Evolutionary conservation across 495 filamentous ascomycete genomes (phyloP), one percentile per base, ranked within the genome.

Genomic region (Aspergillus ellipticus): DNA sequence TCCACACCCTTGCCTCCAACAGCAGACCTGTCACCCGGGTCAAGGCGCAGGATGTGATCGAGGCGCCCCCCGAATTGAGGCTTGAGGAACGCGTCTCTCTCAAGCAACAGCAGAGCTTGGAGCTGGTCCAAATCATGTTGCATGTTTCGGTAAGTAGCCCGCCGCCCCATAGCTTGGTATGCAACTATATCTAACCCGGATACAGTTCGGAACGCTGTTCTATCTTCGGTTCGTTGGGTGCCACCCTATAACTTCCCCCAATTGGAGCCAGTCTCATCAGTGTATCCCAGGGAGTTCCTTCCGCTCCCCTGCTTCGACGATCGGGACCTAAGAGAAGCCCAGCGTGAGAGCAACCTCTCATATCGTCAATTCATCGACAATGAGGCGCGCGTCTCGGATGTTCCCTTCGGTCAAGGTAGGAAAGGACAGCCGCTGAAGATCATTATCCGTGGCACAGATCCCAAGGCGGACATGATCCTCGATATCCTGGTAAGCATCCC

Each of bases 51-150:
- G 37, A 55, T 16, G 51, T 63, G 29, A 39, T 56, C 7, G 57
- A 60, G 49, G 50, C 48, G 4, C 42, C 49, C 15, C 21, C 56
- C n/a, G 58, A 53, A 20, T 54, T 47, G 21, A 22, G 19, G 20
- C 9, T 50, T 11, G 46, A 55, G 16, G 54, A 57, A 24, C 39
- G 50, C 26, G 15, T 52, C 43, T 20, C 53, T 1, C 49, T 64
- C 37, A 57, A 58, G 48, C 67, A 76, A 53, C 69, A 70, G 41
- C 77, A 81, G 51, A 82, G 77, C 53, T 63, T 76, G 31, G 74
- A 80, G 53, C 63, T 81, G 43, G 66, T 80, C 8, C 75, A 80
- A 57, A 77, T 76, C 4, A 71, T 79, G 58, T 39, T 81, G 10
- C 76, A 78, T 56, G 65, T 68, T 19, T 65, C 66, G 46, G 69